Evolutionary conservation across 1,139 yeast genomes (phyloP).

Genomic region (Debaryomyces fabryi): DNA sequence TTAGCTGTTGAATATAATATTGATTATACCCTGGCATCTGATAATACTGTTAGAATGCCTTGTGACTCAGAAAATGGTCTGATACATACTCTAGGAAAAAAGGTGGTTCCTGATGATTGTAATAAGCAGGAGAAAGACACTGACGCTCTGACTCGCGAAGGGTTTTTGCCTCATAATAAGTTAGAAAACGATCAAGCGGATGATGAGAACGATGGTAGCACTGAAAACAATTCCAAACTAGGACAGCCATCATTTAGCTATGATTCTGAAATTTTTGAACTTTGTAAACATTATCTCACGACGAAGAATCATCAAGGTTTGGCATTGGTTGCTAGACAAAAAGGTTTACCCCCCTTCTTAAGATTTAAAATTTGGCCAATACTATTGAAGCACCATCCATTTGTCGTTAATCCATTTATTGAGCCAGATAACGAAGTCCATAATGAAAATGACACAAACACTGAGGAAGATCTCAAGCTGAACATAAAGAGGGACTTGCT

Average conservation of each 20-base stretch:
- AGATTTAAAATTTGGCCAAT: constrained; percentile 86
- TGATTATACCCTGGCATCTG: not conserved
- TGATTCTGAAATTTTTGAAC: constrained; percentile 42
- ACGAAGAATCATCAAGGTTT: constrained; percentile 64
- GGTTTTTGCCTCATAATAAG: not conserved
- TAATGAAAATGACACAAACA: constrained; percentile 5
- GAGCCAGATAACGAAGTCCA: constrained; percentile 51
- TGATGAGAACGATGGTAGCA: not conserved
- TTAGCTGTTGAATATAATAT: not conserved
- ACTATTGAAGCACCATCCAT: constrained; percentile 79
- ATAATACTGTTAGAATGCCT: not conserved
- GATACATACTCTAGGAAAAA: not conserved
- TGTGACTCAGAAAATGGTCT: not conserved
- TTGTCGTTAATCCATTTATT: constrained; percentile 73
- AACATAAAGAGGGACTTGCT: constrained; percentile 54
- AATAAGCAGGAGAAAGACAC: not conserved
- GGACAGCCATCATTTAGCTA: constrained; percentile 42
- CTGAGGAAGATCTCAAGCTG: constrained; percentile 25
- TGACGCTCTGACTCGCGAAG: too few relatives aligned
- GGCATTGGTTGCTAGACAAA: constrained; percentile 78
- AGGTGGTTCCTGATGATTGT: not conserved
- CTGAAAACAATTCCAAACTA: not conserved
- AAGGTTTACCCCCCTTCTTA: constrained; percentile 83
- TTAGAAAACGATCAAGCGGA: not conserved
- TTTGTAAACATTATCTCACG: constrained; percentile 45